Base-by-base conservation (phyloP, 2,329 filamentous ascomycete genomes). In the Stachybotrys elegans region DNA sequence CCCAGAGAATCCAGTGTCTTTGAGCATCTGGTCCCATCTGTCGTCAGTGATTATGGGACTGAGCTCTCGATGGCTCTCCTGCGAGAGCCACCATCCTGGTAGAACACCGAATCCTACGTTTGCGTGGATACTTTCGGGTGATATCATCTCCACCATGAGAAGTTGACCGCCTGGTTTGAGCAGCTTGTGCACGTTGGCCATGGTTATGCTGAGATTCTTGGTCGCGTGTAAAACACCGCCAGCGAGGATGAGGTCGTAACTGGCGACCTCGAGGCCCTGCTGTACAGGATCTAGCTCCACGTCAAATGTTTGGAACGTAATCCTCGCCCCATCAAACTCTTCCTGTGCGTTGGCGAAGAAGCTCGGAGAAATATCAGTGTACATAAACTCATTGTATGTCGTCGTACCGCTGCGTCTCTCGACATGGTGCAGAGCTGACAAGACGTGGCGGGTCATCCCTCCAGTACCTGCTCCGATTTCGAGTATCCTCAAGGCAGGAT, bases 391-490 rank as follows among this genome's bases (percentile, higher is more conserved):
- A 0, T 51, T 42, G 36, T 63, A 64, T 3, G 25, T 21, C 6
- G 35, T 39, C 1, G 32, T 13, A 12, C 43, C 22, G 19, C 5
- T 9, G 6, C 16, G 8, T 6, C 20, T n/a, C 19, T 20, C 35
- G 14, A 20, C 9, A 5, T 41, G 21, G 13, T 34, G 25, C 16
- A 12, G 45, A 22, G 5, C 22, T 38, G 4, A 29, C 35, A 53
- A 36, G 5, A 48, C 35, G 3, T 22, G 41, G 21, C 41, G 35
- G 0, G 49, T 53, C 3, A 46, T 44, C 2, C 58, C 56, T 5
- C 66, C 65, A 1, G 61, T 70, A 1, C 65, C 66, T 23, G 61
- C 65, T 9, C 66, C 67, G 14, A 71, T 52, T 40, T 71, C 68
- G 0, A 71, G 55, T 11, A 70, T 57, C 3, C 56, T 54, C 7